These are phyloP conservation scores for Aspergillus niger DNA, from an alignment of 2,329 filamentous ascomycete species.

Conservation along the genomic window DNA sequence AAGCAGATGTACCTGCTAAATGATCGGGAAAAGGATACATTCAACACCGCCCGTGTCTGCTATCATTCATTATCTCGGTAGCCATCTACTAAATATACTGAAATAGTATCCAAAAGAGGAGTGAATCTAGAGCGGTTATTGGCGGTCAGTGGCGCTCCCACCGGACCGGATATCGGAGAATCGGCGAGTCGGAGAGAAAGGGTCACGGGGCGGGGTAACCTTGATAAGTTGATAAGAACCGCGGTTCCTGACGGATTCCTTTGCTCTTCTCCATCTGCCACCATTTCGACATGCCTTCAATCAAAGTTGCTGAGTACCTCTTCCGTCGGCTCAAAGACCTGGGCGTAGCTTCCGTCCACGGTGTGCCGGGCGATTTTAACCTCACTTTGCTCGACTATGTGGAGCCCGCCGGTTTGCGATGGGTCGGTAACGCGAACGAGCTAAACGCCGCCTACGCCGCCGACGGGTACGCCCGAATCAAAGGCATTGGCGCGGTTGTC, in stretches of 20 bases:
- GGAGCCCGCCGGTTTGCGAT: slow-evolving; percentile 59
- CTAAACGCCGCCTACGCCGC: slow-evolving; percentile 63
- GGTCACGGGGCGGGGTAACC: no score
- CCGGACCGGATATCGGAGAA: no score
- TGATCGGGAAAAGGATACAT: no score
- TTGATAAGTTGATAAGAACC: background rate
- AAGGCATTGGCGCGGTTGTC: slow-evolving; percentile 42
- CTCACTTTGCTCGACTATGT: slow-evolving; percentile 69
- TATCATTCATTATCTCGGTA: no score
- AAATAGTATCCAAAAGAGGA: no score
- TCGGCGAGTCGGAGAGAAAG: no score
- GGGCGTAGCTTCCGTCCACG: slow-evolving; percentile 66
- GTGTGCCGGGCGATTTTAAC: slow-evolving; percentile 73
- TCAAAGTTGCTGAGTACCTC: slow-evolving; percentile 51
- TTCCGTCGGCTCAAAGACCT: slow-evolving; percentile 66
- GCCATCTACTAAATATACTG: no score
- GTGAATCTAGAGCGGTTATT: no score
- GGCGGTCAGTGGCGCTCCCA: no score
- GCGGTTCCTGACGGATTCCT: background rate
- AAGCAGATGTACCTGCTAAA: no score
- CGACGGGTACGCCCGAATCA: slow-evolving; percentile 31
- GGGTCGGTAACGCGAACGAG: slow-evolving; percentile 70
- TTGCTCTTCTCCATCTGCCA: background rate
- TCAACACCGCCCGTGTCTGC: no score
- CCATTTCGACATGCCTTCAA: background rate